Base-by-base conservation (phyloP, 2,329 filamentous ascomycete genomes). In the Nectriaceae sp. region DNA sequence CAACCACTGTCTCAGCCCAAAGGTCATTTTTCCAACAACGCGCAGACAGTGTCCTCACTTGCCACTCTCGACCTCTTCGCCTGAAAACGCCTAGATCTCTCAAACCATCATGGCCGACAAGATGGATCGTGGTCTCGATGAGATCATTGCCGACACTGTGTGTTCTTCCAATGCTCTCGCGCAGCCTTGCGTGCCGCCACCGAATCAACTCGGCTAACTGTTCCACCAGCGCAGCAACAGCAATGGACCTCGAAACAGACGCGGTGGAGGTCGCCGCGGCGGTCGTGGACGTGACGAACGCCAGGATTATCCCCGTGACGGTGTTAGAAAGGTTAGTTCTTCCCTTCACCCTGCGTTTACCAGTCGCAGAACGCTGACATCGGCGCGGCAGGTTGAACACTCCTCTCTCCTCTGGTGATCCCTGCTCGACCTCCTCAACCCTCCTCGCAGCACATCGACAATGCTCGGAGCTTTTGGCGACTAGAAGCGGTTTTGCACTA, bases 311-410 rank as follows among this genome's bases (percentile, higher is more conserved):
- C 87, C 88, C 65, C 87, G 89, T 74, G 89, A 94, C 74, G 89
- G 89, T 73, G 82, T 93, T 69, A 92, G 87, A 91, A 95, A 95
- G 90, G 90, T 93, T 70, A 39, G 65, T 50, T 31, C 29, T 21
- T 31, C 21, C 15, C 39, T 11, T 5, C 38, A 16, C n/a, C 31
- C 37, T 21, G 22, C 38, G 21, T 45, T 24, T 15, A n/a, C 5
- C n/a, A 36, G 16, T n/a, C 33, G 33, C 6, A 16, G 24, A 6
- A 6, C 33, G 33, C 16, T 45, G 36, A 29, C 13, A 20, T 37
- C 15, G 19, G 33, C 24, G 37, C 47, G 49, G 19, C 49, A 70
- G 69, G 69, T 71, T 69, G 65, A 66, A 55, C 55, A 43, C 57
- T 56, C 56, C 62, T 68, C 66, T 63, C 61, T 60, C 61, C 49